These are phyloP conservation scores for Hemisphaericaspora nanyangensis DNA, from an alignment of 805 yeast genomes.

Conservation along the genomic window DNA sequence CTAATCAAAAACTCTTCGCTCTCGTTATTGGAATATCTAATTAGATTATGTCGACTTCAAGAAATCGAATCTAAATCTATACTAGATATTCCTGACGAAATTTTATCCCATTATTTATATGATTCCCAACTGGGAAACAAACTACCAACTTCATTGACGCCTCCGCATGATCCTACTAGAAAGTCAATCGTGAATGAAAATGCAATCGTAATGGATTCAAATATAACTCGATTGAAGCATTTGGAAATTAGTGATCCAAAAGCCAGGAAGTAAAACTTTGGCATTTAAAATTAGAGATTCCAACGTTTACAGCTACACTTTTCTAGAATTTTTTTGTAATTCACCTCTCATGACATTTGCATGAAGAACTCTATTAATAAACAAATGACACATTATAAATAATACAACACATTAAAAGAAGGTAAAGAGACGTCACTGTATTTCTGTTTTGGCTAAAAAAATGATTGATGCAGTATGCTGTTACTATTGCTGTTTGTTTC, in stretches of 20 bases:
- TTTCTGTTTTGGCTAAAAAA: too few species aligned
- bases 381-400: neutral
- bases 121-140: slow-evolving; percentile 42
- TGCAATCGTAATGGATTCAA: slow-evolving; percentile 25
- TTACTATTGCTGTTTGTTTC: too few species aligned
- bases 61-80: slow-evolving; percentile 53
- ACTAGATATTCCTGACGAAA: slow-evolving; percentile 60
- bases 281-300: too few species aligned
- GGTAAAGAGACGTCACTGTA: too few species aligned
- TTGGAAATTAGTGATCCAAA: slow-evolving; percentile 13
- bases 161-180: slow-evolving; percentile 9
- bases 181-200: slow-evolving; percentile 14
- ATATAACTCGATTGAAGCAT: slow-evolving; percentile 28
- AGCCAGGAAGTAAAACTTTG: neutral
- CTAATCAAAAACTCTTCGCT: slow-evolving; percentile 23
- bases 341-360: neutral
- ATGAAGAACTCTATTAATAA: neutral
- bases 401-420: neutral
- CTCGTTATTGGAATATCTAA: slow-evolving; percentile 59
- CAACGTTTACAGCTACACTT: too few species aligned
- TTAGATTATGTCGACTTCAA: slow-evolving; percentile 59
- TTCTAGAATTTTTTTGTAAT: too few species aligned
- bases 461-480: too few species aligned
- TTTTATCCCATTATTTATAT: slow-evolving; percentile 54
- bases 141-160: slow-evolving; percentile 16